Evolutionary conservation across 164 flowering plant genomes (phyloP).

Genomic region (Tinospora cordifolia): DNA sequence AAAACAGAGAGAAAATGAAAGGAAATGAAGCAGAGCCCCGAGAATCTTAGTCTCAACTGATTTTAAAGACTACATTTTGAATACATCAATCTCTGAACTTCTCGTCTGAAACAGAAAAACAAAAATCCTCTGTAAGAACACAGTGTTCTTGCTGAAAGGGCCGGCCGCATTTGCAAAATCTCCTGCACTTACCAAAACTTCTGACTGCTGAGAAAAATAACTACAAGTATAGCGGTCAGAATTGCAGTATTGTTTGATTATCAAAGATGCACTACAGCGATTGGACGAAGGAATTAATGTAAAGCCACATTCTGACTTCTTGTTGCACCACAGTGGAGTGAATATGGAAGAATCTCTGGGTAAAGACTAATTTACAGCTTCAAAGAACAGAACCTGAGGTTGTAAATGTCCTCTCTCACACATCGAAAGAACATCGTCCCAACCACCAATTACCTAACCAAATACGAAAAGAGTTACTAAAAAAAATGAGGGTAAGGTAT

Average conservation of each 20-base stretch:
- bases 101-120: conserved; percentile 7
- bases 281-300: not conserved
- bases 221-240: conserved; percentile 2
- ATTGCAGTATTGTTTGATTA: conserved; percentile 8
- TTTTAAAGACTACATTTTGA: not conserved
- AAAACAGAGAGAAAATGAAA: not conserved
- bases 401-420: conserved; percentile 91
- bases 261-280: not conserved
- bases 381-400: conserved; percentile 95
- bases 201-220: not conserved
- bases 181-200: conserved; percentile 11
- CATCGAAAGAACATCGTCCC: conserved; percentile 73
- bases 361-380: conserved; percentile 58
- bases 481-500: conserved; percentile 7
- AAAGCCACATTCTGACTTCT: conserved; percentile 13
- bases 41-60: not conserved
- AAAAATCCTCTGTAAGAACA: conserved; percentile 15
- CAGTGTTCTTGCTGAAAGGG: conserved; percentile 5
- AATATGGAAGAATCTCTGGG: conserved; percentile 10
- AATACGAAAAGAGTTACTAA: conserved; percentile 10
- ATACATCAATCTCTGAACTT: conserved; percentile 9
- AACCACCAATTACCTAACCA: conserved; percentile 72
- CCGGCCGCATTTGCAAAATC: conserved; percentile 20
- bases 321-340: conserved; percentile 14
- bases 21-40: not conserved